Base-by-base conservation (phyloP, 352 stramenopile genomes). In the Phytophthora chlamydospora region DNA sequence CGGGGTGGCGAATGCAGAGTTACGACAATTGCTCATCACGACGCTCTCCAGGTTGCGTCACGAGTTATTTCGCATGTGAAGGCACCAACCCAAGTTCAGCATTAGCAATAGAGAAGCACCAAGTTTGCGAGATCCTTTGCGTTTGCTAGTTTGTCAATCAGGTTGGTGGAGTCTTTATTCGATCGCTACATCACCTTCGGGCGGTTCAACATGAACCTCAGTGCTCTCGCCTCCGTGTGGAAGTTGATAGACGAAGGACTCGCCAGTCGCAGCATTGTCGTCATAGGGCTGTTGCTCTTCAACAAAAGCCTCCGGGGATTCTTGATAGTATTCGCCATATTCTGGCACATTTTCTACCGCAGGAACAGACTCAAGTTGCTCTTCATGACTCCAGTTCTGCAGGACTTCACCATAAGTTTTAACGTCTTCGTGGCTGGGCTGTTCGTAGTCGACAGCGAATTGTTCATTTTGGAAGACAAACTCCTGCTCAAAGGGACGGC, bases 61-160 rank as follows among this genome's bases (percentile, higher is more conserved):
- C 42, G 83, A 93, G 46, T 73, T 91, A 42, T 95, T 91, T 53
- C 80, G 85, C 39, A 95, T 95, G 85, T 95, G 36, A 44, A 44
- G 33, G 11, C n/a, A 34, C 19, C 29, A 16, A 11, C 42, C 50
- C 14, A 11, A 24, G 38, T 36, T 47, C 34, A 49, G 14, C 34
- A 51, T 39, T 51, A 53, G 41, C 42, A 68, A 64, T 68, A 68
- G 38, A 64, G 36, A 59, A 21, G 16, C 10, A 41, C 29, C 11
- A 9, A 48, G 16, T 27, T 47, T 47, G 24, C 31, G 14, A 24
- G 8, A 17, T 54, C 21, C 12, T 9, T 1, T 42, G 52, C 6
- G 35, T 41, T 58, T 35, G 27, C 52, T 32, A 42, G 24, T 47
- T 53, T 21, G 42, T 40, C 24, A 38, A 52, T 60, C 29, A 34